Conservation (phyloP, 192 early-diverging fungal genomes). For the Backusella parvicylindrica region DNA sequence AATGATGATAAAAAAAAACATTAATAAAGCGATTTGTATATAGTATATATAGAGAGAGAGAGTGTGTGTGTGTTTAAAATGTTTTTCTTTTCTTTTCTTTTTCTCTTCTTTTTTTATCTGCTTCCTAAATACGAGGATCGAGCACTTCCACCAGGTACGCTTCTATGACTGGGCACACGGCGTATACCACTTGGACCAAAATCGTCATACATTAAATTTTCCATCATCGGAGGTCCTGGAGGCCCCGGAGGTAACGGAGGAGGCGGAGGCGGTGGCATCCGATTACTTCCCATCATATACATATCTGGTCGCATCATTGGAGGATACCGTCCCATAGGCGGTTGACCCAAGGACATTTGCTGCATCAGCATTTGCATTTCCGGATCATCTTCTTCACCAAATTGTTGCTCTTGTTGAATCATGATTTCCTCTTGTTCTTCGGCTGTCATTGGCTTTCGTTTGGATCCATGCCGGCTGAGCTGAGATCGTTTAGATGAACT, state of each 20-base stretch:
- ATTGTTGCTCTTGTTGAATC: background rate
- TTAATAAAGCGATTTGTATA: background rate
- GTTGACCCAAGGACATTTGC: background rate
- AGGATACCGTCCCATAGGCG: background rate
- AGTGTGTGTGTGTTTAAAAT: background rate
- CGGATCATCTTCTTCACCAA: background rate
- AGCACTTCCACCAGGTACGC: background rate
- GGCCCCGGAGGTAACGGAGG: background rate
- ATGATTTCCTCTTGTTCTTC: background rate
- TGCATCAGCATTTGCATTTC: slow-evolving; percentile 8
- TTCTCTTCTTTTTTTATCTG: background rate
- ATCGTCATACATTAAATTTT: background rate
- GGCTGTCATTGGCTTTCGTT: background rate
- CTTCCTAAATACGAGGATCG: background rate
- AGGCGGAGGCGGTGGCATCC: background rate
- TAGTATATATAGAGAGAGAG: background rate
- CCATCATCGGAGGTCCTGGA: background rate
- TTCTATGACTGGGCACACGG: slow-evolving; percentile 6
- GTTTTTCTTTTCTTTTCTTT: background rate
- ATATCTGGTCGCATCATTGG: background rate
- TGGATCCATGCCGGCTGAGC: background rate
- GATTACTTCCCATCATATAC: background rate
- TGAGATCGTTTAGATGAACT: background rate
- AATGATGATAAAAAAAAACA: background rate
- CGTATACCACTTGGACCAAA: background rate